phyloP scores from a whole-genome alignment of 768 basidiomycete species.

The Hericium rajendrae region DNA sequence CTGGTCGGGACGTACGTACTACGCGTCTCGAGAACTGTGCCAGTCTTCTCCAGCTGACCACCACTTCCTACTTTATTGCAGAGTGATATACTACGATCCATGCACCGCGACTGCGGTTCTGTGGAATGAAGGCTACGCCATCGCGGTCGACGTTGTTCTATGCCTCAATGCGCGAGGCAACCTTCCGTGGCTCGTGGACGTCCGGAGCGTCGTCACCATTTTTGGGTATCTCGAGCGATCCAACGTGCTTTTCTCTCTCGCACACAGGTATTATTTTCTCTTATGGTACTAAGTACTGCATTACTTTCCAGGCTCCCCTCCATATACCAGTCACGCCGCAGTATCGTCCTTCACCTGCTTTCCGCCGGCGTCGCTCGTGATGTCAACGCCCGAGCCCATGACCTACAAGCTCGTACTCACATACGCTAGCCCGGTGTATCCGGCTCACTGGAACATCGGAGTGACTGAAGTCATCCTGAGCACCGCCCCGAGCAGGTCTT shows the following conservation, averaged over 20 bases:
- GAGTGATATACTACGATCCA: constrained; percentile 11
- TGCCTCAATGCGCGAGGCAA: constrained; percentile 7
- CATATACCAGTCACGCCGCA: background rate
- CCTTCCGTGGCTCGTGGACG: constrained; percentile 8
- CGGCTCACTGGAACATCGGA: constrained; percentile 73
- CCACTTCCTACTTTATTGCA: background rate
- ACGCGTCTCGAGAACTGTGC: background rate
- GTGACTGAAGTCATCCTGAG: constrained; percentile 69
- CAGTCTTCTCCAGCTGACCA: background rate
- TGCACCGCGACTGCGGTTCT: constrained; percentile 7
- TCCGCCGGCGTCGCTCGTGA: constrained; percentile 72
- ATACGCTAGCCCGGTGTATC: constrained; percentile 72
- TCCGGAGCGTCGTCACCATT: constrained; percentile 8
- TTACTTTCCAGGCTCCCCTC: too few relatives aligned
- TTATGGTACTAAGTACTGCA: background rate
- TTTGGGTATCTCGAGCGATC: constrained; percentile 11
- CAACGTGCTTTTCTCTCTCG: constrained; percentile 1
- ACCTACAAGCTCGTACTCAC: constrained; percentile 68
- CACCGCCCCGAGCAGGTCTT: constrained; percentile 3
- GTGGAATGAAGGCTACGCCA: constrained; percentile 6
- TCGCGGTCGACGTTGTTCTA: constrained; percentile 12
- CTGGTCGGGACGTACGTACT: constrained; percentile 14
- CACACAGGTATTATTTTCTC: background rate
- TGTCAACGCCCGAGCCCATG: constrained; percentile 48
- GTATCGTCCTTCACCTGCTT: constrained; percentile 69